Percentiles rank a stretch among this genome's conserved stretches.
Evolutionary conservation across 306 rosid genomes (phyloP).

Genomic region (Coriaria nepalensis): DNA sequence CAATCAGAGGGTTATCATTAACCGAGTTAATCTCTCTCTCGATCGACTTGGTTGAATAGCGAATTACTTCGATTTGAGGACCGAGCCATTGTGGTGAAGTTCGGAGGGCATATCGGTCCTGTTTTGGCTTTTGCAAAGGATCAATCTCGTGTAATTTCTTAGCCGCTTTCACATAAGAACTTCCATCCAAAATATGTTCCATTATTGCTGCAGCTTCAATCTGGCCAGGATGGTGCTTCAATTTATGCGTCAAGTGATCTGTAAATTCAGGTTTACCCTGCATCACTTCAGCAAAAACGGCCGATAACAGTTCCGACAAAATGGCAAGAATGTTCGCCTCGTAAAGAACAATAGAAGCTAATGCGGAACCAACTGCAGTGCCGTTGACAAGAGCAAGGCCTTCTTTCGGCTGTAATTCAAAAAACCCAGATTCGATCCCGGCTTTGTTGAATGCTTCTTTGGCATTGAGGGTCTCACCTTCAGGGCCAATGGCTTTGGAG

Average conservation of each 20-base stretch:
- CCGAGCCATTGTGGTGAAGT: constrained; percentile 98
- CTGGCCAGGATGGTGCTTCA: constrained; percentile 93
- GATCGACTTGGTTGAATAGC: constrained; percentile 72
- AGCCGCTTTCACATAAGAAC: constrained; percentile 58
- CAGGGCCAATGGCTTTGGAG: constrained; percentile 58
- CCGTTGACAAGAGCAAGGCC: constrained; percentile 90
- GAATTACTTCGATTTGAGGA: constrained; percentile 70
- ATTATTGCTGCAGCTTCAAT: constrained; percentile 93
- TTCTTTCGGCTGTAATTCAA: constrained; percentile 85
- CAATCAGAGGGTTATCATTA: constrained; percentile 83
- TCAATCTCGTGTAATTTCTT: constrained; percentile 60
- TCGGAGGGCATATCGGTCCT: constrained; percentile 71
- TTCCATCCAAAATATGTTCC: constrained; percentile 88
- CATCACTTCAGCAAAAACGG: constrained; percentile 74
- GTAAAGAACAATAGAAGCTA: constrained; percentile 74
- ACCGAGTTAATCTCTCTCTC: constrained; percentile 89
- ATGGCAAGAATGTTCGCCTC: constrained; percentile 60
- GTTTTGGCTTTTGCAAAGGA: constrained; percentile 81
- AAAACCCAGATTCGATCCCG: constrained; percentile 41
- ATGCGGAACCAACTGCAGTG: constrained; percentile 85
- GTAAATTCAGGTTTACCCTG: constrained; percentile 91
- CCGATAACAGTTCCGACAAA: constrained; percentile 61
- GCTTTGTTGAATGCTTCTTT: constrained; percentile 50
- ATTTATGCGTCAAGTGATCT: constrained; percentile 71
- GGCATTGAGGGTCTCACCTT: constrained; percentile 43